These are phyloP conservation scores for Coemansia umbellata DNA, from an alignment of 192 early-diverging fungal genomes.

Conservation along the genomic window DNA sequence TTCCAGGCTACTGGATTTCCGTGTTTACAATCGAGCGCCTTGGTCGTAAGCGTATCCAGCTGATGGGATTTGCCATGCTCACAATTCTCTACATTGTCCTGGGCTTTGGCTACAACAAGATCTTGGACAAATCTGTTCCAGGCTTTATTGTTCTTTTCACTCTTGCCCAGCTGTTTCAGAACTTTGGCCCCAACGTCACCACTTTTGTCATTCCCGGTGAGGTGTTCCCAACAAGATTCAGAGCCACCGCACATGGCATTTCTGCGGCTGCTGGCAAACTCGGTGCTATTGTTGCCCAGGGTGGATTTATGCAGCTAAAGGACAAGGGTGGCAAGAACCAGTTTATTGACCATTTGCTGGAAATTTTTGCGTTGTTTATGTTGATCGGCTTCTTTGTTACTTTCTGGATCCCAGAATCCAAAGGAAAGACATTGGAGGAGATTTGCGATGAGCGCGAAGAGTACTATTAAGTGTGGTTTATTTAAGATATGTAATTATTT, in stretches of 20 bases:
- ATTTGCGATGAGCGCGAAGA: constrained; percentile 47
- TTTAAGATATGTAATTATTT: background rate
- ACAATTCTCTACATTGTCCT: constrained; percentile 71
- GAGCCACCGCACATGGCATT: constrained; percentile 78
- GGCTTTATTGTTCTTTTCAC: constrained; percentile 67
- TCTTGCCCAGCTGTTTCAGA: constrained; percentile 77
- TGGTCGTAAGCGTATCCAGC: constrained; percentile 92
- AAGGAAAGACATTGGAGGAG: constrained; percentile 51
- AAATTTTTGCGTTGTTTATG: constrained; percentile 77
- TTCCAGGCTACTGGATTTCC: constrained; percentile 96
- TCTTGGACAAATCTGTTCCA: constrained; percentile 54
- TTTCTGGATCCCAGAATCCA: constrained; percentile 50
- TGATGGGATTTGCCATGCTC: constrained; percentile 79
- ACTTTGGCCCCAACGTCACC: constrained; percentile 95
- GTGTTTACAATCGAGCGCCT: constrained; percentile 84
- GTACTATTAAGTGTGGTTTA: constrained; percentile 13
- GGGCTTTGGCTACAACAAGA: constrained; percentile 68
- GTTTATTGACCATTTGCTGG: constrained; percentile 58
- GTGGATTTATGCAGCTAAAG: constrained; percentile 67
- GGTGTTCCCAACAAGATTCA: constrained; percentile 77
- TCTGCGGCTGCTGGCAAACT: constrained; percentile 75
- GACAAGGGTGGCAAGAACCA: constrained; percentile 63
- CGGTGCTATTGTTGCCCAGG: constrained; percentile 72
- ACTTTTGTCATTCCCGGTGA: constrained; percentile 84
- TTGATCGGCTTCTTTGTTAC: constrained; percentile 60